A percentile compares a stretch with the other conserved stretches of the same genome.
Conservation (phyloP, 169 alveolate genomes). For the Plasmodium billcollinsi region DNA sequence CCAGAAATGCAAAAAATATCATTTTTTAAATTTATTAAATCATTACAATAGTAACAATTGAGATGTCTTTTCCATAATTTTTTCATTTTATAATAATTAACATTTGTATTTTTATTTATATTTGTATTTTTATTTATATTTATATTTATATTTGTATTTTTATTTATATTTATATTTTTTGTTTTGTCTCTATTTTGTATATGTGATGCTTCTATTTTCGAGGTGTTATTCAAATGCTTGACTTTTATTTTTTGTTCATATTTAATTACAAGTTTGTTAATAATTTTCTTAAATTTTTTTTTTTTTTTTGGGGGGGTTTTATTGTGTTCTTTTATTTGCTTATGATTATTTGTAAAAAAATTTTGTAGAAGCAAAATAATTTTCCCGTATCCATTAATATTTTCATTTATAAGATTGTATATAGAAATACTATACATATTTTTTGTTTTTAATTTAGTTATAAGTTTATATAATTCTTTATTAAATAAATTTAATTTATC, state of each 20-base stretch:
- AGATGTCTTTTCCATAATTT: constrained; percentile 33
- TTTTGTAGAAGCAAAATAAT: constrained; percentile 31
- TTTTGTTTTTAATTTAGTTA: constrained; percentile 53
- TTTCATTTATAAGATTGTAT: constrained; percentile 34
- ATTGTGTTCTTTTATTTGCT: background rate
- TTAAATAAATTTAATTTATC: constrained; percentile 35
- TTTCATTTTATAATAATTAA: background rate
- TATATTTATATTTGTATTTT: background rate
- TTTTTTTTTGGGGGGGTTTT: background rate
- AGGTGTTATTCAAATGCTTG: background rate
- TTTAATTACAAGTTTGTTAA: background rate
- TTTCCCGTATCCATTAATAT: constrained; percentile 43
- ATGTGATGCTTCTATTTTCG: background rate
- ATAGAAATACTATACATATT: constrained; percentile 66
- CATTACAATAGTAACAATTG: constrained; percentile 53
- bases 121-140: background rate
- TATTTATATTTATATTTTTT: background rate
- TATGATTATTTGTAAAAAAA: constrained; percentile 11
- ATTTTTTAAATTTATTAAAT: constrained; percentile 38
- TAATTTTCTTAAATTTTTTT: constrained; percentile 8
- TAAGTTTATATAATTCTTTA: constrained; percentile 49
- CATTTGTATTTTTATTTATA: background rate
- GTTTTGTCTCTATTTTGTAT: background rate
- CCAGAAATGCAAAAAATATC: constrained; percentile 36
- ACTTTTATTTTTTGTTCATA: background rate